Conservation (phyloP, 306 rosid genomes). For the Aeschynomene evenia region DNA sequence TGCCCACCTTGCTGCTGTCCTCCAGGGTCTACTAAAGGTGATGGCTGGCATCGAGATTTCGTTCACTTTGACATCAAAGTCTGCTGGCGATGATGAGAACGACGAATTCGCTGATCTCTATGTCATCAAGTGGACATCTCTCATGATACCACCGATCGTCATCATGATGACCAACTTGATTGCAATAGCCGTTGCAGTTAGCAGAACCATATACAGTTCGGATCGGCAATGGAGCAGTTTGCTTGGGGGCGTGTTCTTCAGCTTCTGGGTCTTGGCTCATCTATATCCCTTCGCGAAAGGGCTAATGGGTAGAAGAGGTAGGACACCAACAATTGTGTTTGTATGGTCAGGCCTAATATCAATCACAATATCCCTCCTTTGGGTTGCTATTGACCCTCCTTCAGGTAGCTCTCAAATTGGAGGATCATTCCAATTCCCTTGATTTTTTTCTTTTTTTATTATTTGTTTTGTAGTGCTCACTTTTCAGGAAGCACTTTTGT, state of each 20-base stretch:
- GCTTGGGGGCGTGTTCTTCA: slow-evolving; percentile 73
- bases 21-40: slow-evolving; percentile 74
- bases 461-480: slow-evolving; percentile 8
- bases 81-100: slow-evolving; percentile 51
- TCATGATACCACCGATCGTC: slow-evolving; percentile 68
- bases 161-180: slow-evolving; percentile 71
- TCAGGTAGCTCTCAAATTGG: slow-evolving; percentile 56
- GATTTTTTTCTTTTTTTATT: too few species aligned
- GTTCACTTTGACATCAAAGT: slow-evolving; percentile 76
- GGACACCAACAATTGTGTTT: slow-evolving; percentile 65
- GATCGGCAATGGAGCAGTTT: slow-evolving; percentile 55
- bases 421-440: slow-evolving; percentile 69
- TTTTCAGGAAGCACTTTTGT: slow-evolving; percentile 37
- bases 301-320: slow-evolving; percentile 72
- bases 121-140: slow-evolving; percentile 61
- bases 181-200: slow-evolving; percentile 52
- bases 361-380: slow-evolving; percentile 70
- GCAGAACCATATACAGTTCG: slow-evolving; percentile 57
- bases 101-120: slow-evolving; percentile 66
- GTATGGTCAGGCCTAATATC: slow-evolving; percentile 81
- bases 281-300: slow-evolving; percentile 80
- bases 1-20: slow-evolving; percentile 77
- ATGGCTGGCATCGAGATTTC: slow-evolving; percentile 77
- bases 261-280: slow-evolving; percentile 80
- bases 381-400: slow-evolving; percentile 79